phyloP scores from a whole-genome alignment of 1,284 basidiomycete species.

The Rhizoctonia solani region DNA sequence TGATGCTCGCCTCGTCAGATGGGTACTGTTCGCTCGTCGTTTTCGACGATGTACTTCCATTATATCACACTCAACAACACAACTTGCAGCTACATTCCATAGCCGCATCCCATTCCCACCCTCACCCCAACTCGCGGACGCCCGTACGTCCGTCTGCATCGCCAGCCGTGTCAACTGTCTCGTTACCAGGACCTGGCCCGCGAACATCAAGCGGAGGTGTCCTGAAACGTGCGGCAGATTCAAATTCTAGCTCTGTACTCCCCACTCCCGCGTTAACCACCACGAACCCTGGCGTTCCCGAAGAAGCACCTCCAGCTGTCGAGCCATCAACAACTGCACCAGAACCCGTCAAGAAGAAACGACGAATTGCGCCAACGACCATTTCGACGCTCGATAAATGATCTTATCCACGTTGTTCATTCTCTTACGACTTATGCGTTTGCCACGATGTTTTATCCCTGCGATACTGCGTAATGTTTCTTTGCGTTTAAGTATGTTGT shows the following conservation, averaged over 20 bases:
- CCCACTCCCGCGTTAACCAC: background rate
- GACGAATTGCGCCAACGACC: slow-evolving; percentile 28
- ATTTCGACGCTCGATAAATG: slow-evolving; percentile 22
- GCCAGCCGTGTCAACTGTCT: slow-evolving; percentile 9
- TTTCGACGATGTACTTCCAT: slow-evolving; percentile 87
- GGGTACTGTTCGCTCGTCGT: slow-evolving; percentile 96
- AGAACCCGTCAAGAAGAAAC: slow-evolving; percentile 30
- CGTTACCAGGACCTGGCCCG: slow-evolving; percentile 9
- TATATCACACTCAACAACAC: slow-evolving; percentile 85
- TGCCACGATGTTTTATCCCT: background rate
- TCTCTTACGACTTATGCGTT: background rate
- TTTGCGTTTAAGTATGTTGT: too few species aligned
- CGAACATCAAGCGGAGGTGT: slow-evolving; percentile 24
- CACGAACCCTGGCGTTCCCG: background rate
- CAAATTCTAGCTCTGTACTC: background rate
- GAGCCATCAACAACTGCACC: background rate
- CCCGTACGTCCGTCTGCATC: slow-evolving; percentile 28
- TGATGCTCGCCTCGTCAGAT: slow-evolving; percentile 91
- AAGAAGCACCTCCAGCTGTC: background rate
- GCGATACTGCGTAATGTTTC: too few species aligned
- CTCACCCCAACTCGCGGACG: slow-evolving; percentile 46
- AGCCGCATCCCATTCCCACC: slow-evolving; percentile 74
- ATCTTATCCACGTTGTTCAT: background rate
- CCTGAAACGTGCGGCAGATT: slow-evolving; percentile 14
- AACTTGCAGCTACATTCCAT: slow-evolving; percentile 84